Percentiles rank a stretch among this genome's conserved stretches.
Evolutionary conservation across 805 yeast genomes (phyloP).

Genomic region (Yarrowia porcina): DNA sequence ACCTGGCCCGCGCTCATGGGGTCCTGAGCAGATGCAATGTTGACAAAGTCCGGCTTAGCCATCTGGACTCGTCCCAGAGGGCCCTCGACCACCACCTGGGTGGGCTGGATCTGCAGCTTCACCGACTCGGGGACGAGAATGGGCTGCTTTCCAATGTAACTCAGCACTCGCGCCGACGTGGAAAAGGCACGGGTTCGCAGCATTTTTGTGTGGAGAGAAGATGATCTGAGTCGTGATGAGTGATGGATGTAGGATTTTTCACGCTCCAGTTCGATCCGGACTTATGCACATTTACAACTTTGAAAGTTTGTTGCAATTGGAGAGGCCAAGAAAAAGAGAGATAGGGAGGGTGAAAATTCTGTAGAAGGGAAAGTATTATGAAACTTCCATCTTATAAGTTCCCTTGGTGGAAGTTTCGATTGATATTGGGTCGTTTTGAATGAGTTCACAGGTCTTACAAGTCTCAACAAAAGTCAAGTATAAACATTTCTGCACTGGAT

Average conservation of each 20-base stretch:
- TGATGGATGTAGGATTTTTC: not conserved
- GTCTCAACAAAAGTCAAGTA: too few species aligned
- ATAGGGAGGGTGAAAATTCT: too few species aligned
- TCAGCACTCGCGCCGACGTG: conserved; percentile 17
- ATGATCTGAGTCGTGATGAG: not conserved
- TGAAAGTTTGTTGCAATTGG: too few species aligned
- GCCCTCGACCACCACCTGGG: conserved; percentile 10
- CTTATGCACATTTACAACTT: too few species aligned
- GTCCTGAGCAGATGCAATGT: not conserved
- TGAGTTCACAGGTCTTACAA: too few species aligned
- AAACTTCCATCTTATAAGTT: too few species aligned
- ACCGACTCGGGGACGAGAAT: conserved; percentile 21
- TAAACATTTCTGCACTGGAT: too few species aligned
- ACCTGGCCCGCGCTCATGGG: not conserved
- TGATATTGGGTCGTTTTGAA: too few species aligned
- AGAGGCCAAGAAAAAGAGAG: too few species aligned
- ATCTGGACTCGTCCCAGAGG: conserved; percentile 10
- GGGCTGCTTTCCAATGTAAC: conserved; percentile 24
- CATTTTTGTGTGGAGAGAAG: not conserved
- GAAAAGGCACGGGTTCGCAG: conserved; percentile 24
- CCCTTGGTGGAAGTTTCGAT: too few species aligned
- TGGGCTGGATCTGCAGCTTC: conserved; percentile 6
- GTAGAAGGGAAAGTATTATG: too few species aligned
- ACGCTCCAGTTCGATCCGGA: conserved; percentile 1
- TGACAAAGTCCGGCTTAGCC: conserved; percentile 19